Evolutionary conservation across 306 rosid species (phyloP).

Genomic region (Mucuna pruriens): DNA sequence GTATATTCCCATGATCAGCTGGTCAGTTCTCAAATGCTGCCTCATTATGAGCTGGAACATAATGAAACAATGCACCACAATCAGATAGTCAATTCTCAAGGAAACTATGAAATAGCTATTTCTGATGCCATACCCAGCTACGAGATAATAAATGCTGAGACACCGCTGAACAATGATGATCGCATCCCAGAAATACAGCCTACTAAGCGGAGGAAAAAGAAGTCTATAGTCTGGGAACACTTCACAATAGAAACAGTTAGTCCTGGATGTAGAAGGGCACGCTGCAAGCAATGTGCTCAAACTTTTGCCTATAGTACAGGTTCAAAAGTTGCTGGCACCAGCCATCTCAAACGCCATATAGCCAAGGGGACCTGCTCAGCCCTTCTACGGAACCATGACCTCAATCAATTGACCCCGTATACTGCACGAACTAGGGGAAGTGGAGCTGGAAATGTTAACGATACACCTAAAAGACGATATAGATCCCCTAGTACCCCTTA

Average conservation of each 20-base stretch:
- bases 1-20: no score
- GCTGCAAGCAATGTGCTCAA: background rate
- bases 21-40: background rate
- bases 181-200: background rate
- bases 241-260: background rate
- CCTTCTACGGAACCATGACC: no score
- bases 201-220: background rate
- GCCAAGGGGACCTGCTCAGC: no score
- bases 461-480: no score
- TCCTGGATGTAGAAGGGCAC: background rate
- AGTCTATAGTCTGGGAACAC: background rate
- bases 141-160: background rate
- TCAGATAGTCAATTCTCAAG: background rate
- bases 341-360: no score
- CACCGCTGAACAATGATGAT: background rate
- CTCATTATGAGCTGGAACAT: background rate
- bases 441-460: no score
- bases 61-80: background rate
- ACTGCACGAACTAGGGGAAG: no score
- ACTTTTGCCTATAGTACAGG: no score
- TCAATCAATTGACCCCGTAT: no score
- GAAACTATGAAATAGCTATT: background rate
- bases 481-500: no score
- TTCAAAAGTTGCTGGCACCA: no score
- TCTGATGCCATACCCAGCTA: background rate